Percentiles rank a stretch among this genome's conserved stretches.
Evolutionary conservation across 805 yeast genomes (phyloP).

Genomic region (Lipomyces yamanashiensis): DNA sequence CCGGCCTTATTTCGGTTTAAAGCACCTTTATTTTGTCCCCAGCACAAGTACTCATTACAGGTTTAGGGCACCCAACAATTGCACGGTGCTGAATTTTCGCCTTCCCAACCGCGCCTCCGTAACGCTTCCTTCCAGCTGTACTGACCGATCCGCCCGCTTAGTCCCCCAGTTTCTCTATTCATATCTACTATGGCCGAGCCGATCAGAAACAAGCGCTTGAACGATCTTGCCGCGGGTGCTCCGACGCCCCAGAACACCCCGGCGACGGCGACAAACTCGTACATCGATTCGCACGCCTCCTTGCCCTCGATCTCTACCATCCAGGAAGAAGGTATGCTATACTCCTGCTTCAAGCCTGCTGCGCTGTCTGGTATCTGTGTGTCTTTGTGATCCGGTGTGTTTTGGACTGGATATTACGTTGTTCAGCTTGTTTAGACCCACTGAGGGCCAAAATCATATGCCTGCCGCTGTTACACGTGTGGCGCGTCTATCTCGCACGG

Average conservation of each 20-base stretch:
- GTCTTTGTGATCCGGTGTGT: not conserved
- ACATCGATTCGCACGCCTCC: constrained; percentile 53
- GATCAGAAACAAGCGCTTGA: constrained; percentile 68
- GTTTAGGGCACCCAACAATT: constrained; percentile 13
- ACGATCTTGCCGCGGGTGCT: constrained; percentile 80
- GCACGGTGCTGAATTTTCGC: constrained; percentile 16
- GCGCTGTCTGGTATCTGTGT: not conserved
- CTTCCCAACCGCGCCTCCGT: constrained; percentile 11
- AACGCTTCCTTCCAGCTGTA: not conserved
- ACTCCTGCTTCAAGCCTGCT: not conserved
- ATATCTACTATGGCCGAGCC: constrained; percentile 75
- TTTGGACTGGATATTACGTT: not conserved
- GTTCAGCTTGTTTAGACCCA: too few relatives aligned
- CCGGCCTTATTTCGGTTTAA: not conserved
- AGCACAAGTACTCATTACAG: not conserved
- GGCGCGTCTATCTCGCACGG: constrained; percentile 7
- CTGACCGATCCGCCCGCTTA: constrained; percentile 6
- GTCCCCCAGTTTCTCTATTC: not conserved
- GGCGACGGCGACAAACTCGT: constrained; percentile 64
- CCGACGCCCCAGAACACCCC: constrained; percentile 99
- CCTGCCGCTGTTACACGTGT: not conserved
- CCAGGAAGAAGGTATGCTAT: constrained; percentile 60
- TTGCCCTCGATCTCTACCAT: constrained; percentile 65
- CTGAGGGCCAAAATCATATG: too few relatives aligned
- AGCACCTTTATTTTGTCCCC: not conserved